A percentile compares a stretch with the other conserved stretches of the same genome.
Evolutionary conservation across 129 eudicot species (phyloP).

Genomic region (Artemisia annua): DNA sequence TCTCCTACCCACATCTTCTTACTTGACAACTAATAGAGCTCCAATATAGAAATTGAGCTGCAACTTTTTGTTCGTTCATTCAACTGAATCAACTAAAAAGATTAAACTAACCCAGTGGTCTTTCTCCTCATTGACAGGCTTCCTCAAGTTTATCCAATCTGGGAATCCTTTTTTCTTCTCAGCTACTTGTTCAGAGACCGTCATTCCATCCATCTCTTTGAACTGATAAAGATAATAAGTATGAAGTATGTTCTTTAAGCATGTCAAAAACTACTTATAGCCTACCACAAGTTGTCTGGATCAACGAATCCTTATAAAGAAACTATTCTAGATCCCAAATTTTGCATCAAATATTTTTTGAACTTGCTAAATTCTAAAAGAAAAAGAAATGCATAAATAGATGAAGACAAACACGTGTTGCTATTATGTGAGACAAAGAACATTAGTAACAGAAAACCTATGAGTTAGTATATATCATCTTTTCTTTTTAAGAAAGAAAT

Average conservation of each 20-base stretch:
- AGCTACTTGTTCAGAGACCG: slow-evolving; percentile 53
- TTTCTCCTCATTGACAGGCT: slow-evolving; percentile 78
- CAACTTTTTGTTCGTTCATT: slow-evolving; percentile 8
- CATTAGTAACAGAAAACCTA: too few relatives aligned
- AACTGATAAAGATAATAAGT: slow-evolving; percentile 43
- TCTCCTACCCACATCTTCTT: neutral
- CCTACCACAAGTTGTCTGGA: neutral
- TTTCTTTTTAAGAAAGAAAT: neutral
- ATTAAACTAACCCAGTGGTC: slow-evolving; percentile 68
- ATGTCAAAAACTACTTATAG: neutral
- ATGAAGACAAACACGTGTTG: too few relatives aligned
- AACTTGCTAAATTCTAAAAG: neutral
- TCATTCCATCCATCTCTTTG: slow-evolving; percentile 71
- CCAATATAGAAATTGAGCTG: neutral
- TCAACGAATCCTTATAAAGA: neutral
- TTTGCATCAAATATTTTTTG: neutral
- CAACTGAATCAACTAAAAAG: neutral
- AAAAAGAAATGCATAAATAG: neutral
- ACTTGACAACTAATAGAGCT: neutral
- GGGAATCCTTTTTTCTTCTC: slow-evolving; percentile 78
- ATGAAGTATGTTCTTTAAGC: neutral
- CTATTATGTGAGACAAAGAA: too few relatives aligned
- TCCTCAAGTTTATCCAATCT: slow-evolving; percentile 80
- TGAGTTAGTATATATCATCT: too few relatives aligned
- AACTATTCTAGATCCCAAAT: neutral